Evolutionary conservation across 495 filamentous ascomycete species (phyloP).

Genomic region (Podospora fimiseda): DNA sequence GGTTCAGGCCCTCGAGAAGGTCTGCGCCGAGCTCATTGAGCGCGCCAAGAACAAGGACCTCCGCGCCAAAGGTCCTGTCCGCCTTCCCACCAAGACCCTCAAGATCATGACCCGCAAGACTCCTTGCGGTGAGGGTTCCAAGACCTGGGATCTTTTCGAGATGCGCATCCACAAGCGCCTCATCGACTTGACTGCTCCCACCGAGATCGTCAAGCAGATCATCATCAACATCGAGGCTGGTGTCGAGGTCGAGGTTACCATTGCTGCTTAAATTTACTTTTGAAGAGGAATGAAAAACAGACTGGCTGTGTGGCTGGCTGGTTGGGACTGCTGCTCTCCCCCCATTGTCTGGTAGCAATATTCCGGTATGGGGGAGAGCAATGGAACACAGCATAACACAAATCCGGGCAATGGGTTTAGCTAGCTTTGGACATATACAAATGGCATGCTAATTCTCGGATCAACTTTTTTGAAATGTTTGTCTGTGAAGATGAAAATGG

Average conservation of each 20-base stretch:
- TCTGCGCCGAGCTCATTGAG: slow-evolving; percentile 96
- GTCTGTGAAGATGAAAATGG: too few relatives aligned
- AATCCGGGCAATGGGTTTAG: too few relatives aligned
- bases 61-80: slow-evolving; percentile 97
- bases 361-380: too few relatives aligned
- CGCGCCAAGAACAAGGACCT: slow-evolving; percentile 98
- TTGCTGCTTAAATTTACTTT: slow-evolving; percentile 87
- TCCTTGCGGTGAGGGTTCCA: slow-evolving; percentile 97
- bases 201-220: slow-evolving; percentile 99
- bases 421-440: too few relatives aligned
- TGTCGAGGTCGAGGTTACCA: slow-evolving; percentile 99
- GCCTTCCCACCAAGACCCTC: slow-evolving; percentile 94
- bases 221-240: slow-evolving; percentile 99
- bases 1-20: slow-evolving; percentile 93
- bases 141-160: slow-evolving; percentile 99
- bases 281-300: not conserved
- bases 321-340: not conserved
- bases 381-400: too few relatives aligned
- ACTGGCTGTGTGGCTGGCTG: not conserved
- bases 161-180: slow-evolving; percentile 98
- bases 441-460: too few relatives aligned
- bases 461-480: too few relatives aligned
- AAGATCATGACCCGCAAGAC: slow-evolving; percentile 73
- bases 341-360: too few relatives aligned
- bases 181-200: slow-evolving; percentile 83